Evolutionary conservation across 768 basidiomycete genomes (phyloP).

Genomic region (Leucosporidium scottii): DNA sequence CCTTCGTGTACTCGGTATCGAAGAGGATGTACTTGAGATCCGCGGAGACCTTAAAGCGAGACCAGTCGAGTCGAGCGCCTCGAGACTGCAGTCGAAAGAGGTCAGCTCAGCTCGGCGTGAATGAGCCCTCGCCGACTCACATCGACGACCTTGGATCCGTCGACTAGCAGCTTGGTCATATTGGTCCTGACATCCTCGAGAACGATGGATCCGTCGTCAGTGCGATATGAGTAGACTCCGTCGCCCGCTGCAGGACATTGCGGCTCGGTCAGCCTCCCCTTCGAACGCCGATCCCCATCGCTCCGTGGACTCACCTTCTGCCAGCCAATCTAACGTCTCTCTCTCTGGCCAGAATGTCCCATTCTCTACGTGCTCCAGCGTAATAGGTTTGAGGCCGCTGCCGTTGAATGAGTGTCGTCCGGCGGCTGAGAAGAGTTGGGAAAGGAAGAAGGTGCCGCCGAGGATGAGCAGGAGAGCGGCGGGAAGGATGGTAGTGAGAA

Average conservation of each 20-base stretch:
- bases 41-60: slow-evolving; percentile 58
- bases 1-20: slow-evolving; percentile 67
- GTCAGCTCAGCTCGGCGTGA: background rate
- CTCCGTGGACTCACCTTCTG: slow-evolving; percentile 60
- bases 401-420: slow-evolving; percentile 17
- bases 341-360: slow-evolving; percentile 63
- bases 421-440: background rate
- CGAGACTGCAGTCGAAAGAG: slow-evolving; percentile 4
- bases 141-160: slow-evolving; percentile 55
- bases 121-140: slow-evolving; percentile 45
- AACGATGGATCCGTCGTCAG: slow-evolving; percentile 58
- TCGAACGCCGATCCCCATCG: no score
- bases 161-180: slow-evolving; percentile 57
- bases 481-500: background rate
- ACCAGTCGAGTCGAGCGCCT: slow-evolving; percentile 38
- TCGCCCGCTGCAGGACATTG: slow-evolving; percentile 63
- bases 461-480: slow-evolving; percentile 2
- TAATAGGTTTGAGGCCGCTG: slow-evolving; percentile 9
- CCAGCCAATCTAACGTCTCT: slow-evolving; percentile 69
- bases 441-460: background rate
- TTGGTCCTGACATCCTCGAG: slow-evolving; percentile 76
- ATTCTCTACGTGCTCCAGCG: slow-evolving; percentile 62
- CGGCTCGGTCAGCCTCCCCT: background rate
- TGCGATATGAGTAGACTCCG: slow-evolving; percentile 69
- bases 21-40: slow-evolving; percentile 86